Conservation (phyloP, 257 asterid genomes). For the Forsythia suspensa region DNA sequence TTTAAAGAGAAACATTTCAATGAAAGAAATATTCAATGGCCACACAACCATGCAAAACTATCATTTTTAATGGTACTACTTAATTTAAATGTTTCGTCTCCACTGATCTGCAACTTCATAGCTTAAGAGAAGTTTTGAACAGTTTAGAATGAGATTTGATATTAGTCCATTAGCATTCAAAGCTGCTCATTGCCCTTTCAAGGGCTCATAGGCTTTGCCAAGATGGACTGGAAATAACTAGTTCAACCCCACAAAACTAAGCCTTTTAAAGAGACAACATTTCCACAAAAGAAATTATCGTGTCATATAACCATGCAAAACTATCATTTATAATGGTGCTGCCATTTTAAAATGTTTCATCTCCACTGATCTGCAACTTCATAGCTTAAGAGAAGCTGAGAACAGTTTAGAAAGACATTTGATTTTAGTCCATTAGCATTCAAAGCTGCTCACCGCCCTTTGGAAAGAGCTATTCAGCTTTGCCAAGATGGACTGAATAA, state of each 20-base stretch:
- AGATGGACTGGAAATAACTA: conserved; percentile 45
- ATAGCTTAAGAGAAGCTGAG: conserved; percentile 28
- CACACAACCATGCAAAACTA: background rate
- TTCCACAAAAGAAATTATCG: background rate
- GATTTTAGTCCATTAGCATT: conserved; percentile 61
- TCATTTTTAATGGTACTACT: too few relatives aligned
- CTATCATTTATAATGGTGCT: background rate
- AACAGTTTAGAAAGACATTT: conserved; percentile 47
- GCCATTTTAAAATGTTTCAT: conserved; percentile 14
- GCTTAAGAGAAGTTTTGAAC: conserved; percentile 31
- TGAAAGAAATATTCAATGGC: background rate
- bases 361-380: conserved; percentile 40
- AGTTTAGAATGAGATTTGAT: conserved; percentile 46
- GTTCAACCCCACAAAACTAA: background rate
- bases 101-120: conserved; percentile 55
- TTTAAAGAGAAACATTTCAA: background rate
- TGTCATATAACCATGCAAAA: too few relatives aligned
- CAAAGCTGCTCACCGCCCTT: conserved; percentile 48
- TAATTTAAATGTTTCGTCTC: conserved; percentile 36
- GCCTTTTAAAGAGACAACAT: background rate
- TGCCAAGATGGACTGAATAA: conserved; percentile 60
- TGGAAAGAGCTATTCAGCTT: conserved; percentile 35
- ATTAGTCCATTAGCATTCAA: conserved; percentile 67
- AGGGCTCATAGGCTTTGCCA: conserved; percentile 50
- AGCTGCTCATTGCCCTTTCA: conserved; percentile 37